Percentiles rank a stretch among this genome's conserved stretches.
These are phyloP conservation scores for Populus deltoides DNA, from an alignment of 345 rosid species.

Conservation along the genomic window DNA sequence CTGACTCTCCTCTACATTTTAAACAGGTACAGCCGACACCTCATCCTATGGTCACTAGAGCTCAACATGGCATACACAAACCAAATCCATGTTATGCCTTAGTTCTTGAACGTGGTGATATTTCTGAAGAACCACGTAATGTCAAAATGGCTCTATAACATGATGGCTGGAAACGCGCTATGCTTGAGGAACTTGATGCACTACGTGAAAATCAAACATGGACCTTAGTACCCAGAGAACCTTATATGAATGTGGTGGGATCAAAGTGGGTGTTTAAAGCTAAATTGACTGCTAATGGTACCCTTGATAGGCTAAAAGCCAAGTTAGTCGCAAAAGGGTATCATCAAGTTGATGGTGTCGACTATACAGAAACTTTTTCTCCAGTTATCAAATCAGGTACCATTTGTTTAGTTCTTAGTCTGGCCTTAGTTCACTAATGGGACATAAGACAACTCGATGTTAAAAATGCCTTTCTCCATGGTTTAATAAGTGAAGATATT, in stretches of 20 bases:
- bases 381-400: neutral
- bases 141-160: neutral
- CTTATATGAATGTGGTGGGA: neutral
- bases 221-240: neutral
- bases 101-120: too few relatives aligned
- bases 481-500: too few relatives aligned
- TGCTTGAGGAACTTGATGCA: neutral
- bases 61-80: neutral
- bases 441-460: too few relatives aligned
- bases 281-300: fast-evolving
- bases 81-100: neutral
- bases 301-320: neutral
- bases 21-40: neutral
- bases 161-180: neutral
- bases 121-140: too few relatives aligned
- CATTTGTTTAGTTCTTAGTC: neutral
- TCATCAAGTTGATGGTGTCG: neutral
- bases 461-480: too few relatives aligned
- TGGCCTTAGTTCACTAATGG: neutral
- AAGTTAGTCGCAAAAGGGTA: neutral
- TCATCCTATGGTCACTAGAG: neutral
- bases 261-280: neutral
- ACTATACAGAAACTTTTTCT: neutral
- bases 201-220: neutral
- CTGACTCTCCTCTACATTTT: too few relatives aligned